phyloP scores from a whole-genome alignment of 176 grass and related monocot species.

The Oryza australiensis region DNA sequence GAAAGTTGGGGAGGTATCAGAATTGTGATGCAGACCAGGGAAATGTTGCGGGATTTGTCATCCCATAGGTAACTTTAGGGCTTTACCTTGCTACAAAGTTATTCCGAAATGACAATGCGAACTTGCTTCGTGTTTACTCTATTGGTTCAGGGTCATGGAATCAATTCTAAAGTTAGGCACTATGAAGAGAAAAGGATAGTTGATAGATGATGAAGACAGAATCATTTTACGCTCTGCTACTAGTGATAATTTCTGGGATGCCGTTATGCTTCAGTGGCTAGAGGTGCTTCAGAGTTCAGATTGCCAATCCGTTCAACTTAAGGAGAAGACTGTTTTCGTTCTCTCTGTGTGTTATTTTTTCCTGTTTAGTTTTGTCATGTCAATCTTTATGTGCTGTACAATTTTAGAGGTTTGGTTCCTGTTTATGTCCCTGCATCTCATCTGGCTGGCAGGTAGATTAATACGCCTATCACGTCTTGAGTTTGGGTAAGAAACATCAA shows the following conservation, averaged over 20 bases:
- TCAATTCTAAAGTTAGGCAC: slow-evolving; percentile 29
- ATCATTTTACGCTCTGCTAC: neutral
- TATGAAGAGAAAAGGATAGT: slow-evolving; percentile 13
- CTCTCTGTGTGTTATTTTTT: no score
- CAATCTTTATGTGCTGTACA: neutral
- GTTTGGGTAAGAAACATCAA: neutral
- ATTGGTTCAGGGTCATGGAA: slow-evolving; percentile 16
- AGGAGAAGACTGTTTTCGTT: neutral
- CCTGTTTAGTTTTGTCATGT: neutral
- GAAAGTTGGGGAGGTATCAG: neutral
- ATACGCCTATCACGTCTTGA: neutral
- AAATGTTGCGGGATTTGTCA: slow-evolving; percentile 5
- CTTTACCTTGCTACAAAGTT: slow-evolving; percentile 22
- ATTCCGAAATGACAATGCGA: slow-evolving; percentile 15
- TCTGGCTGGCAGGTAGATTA: neutral
- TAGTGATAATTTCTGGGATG: neutral
- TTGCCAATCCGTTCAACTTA: neutral
- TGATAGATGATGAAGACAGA: neutral
- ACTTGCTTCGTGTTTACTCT: neutral
- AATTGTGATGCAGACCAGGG: neutral
- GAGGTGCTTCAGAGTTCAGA: neutral
- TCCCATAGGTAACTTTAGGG: neutral
- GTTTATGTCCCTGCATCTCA: neutral
- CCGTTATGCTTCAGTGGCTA: neutral
- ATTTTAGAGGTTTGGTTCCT: neutral